Evolutionary conservation across 2,329 filamentous ascomycete species (phyloP), one percentile per base, ranked within the genome.

Genomic region (Botrytis cinerea): DNA sequence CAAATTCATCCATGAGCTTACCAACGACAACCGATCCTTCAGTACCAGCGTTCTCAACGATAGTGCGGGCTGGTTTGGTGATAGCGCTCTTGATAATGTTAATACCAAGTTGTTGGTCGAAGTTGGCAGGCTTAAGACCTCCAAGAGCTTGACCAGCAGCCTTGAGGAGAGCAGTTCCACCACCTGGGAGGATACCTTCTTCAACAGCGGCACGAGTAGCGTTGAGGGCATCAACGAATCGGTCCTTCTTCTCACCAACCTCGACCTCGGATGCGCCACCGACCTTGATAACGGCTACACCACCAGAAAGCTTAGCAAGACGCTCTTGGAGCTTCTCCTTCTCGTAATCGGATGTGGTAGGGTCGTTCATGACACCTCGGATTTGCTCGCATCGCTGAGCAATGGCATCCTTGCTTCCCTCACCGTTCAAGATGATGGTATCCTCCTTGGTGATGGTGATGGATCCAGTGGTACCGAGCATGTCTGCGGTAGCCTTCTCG

Each of bases 321-420:
- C 96, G 96, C 89, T 99, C 96, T 87, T 98, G 96, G 78, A 99
- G 93, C 91, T 99, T 99, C 92, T 99, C 96, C 90, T 98, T 98
- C 90, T 99, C 96, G 86, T 99, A 99, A 82, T 99, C 96, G 67
- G 95, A 98, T 77, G 96, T 99, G 80, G 89, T 91, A 78, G 95
- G 92, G 86, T 99, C 96, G 76, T 87, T 89, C 87, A 98, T 97
- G 85, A 98, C 94, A 79, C 95, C 95, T 79, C 96, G 95, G 85
- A 99, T 99, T 88, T 99, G 96, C 87, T 99, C 96, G 86, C 96
- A 98, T 83, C 96, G 93, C 88, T 98, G 94, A 77, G 93, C 86
- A 81, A 99, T 97, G 78, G 89, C 84, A 82, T 99, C 96, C 89
- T 98, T 98, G 91, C 87, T 92, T 77, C 96, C 96, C 81, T 97